phyloP scores from a whole-genome alignment of 345 rosid species.

The Syzygium aqueum region DNA sequence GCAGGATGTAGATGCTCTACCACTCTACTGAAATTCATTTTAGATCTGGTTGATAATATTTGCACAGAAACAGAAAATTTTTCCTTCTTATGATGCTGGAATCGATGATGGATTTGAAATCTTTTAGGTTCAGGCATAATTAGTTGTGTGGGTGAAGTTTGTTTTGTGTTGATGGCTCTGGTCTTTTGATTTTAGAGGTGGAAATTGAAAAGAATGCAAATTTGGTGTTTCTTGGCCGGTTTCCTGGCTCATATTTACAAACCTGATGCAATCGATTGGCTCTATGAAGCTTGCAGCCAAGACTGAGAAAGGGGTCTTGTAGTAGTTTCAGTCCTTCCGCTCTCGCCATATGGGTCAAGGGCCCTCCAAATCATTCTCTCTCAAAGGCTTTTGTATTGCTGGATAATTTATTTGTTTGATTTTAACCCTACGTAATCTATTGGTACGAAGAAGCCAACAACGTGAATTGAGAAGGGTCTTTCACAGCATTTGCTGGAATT shows the following conservation, averaged over 20 bases:
- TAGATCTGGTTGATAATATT: neutral
- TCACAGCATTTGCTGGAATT: neutral
- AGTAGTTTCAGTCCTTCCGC: neutral
- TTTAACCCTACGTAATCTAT: neutral
- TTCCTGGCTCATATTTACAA: neutral
- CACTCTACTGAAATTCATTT: neutral
- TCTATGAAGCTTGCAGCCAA: neutral
- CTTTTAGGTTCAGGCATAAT: neutral
- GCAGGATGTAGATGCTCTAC: neutral
- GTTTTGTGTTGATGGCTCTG: neutral
- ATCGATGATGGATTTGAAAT: neutral
- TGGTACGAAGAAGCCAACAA: neutral
- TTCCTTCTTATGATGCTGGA: neutral
- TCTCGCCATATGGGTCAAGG: neutral
- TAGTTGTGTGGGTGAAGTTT: neutral
- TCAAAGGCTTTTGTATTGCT: neutral
- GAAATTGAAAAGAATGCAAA: neutral
- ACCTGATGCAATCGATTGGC: neutral
- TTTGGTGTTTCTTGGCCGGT: neutral
- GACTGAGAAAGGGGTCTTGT: neutral
- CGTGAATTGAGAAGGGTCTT: neutral
- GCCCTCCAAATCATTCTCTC: neutral
- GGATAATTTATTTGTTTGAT: neutral
- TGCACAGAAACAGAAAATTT: neutral
- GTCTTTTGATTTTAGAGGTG: neutral